Evolutionary conservation across 1,139 yeast species (phyloP), one percentile per base, ranked within the genome.

Genomic region (Scheffersomyces segobiensis): DNA sequence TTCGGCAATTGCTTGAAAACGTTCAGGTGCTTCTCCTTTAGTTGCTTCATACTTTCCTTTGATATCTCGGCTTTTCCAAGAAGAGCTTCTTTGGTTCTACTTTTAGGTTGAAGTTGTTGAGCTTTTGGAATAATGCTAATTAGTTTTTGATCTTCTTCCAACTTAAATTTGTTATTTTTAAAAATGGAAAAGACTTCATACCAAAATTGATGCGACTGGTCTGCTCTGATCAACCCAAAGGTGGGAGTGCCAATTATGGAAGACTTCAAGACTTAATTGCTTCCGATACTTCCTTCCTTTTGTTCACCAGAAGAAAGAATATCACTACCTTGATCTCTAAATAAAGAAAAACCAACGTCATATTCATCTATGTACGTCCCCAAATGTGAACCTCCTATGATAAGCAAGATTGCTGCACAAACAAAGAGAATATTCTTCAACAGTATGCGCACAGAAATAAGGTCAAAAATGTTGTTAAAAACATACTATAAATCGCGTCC

Each of bases 21-120:
- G 12, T 20, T 46, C 19, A 17, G 21, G 48, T 54, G 56, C 22
- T 54, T 54, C 14, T 24, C 21, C 24, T 46, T 54, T 12, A 54
- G 7, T 20, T 54, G 51, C n/a, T 46, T 46, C 17, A 51, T n/a
- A 14, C 32, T 26, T 5, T 51, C 56, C 5, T 54, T 51, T 17
- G 53, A 26, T 2, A 54, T 52, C 18, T 22, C 18, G 17, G 53
- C 53, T 32, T 54, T 54, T 10, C 53, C 52, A 8, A 54, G 48
- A 20, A 54, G 42, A 6, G 22, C 48, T 17, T 51, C 52, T 26
- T 54, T 54, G 20, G 53, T 52, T 47, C 49, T 52, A 18, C 42
- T 39, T 17, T 52, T 55, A 3, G 56, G 21, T 12, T 55, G 48
- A n/a, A 50, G 26, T 24, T 56, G 53, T 22, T 46, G 32, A 7